Evolutionary conservation across 192 early-diverging fungal genomes (phyloP).

Genomic region (Podila minutissima): DNA sequence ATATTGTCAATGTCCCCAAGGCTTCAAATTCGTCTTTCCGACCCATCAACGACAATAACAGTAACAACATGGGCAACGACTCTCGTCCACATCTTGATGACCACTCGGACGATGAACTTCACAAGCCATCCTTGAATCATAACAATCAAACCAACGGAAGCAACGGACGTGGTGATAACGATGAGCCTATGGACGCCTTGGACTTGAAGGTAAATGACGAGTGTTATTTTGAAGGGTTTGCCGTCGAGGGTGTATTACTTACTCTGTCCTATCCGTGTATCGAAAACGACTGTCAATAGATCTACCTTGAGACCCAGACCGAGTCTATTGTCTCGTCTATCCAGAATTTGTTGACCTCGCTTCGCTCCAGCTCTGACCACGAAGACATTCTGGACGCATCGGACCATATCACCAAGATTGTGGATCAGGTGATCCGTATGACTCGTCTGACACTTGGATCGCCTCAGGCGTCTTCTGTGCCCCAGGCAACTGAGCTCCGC

Average conservation of each 20-base stretch:
- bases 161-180: constrained; percentile 11
- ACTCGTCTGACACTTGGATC: constrained; percentile 59
- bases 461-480: constrained; percentile 40
- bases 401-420: constrained; percentile 66
- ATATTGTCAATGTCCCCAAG: constrained; percentile 72
- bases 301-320: constrained; percentile 64
- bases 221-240: not conserved
- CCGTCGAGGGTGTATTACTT: not conserved
- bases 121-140: not conserved
- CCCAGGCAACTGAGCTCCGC: constrained; percentile 40
- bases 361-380: constrained; percentile 63
- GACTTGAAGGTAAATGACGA: constrained; percentile 25
- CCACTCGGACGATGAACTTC: not conserved
- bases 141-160: not conserved
- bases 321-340: constrained; percentile 83
- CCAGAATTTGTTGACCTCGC: constrained; percentile 71
- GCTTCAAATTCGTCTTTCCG: too few species aligned
- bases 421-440: constrained; percentile 62
- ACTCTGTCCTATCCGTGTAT: not conserved
- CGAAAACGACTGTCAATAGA: not conserved
- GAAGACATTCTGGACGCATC: constrained; percentile 66
- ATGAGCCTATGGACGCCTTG: constrained; percentile 35
- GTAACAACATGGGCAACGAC: not conserved
- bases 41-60: too few species aligned
- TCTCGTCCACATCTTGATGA: not conserved